These are phyloP conservation scores for Globisporangium rhizosaccharum DNA, from an alignment of 352 stramenopile genomes.

Conservation along the genomic window DNA sequence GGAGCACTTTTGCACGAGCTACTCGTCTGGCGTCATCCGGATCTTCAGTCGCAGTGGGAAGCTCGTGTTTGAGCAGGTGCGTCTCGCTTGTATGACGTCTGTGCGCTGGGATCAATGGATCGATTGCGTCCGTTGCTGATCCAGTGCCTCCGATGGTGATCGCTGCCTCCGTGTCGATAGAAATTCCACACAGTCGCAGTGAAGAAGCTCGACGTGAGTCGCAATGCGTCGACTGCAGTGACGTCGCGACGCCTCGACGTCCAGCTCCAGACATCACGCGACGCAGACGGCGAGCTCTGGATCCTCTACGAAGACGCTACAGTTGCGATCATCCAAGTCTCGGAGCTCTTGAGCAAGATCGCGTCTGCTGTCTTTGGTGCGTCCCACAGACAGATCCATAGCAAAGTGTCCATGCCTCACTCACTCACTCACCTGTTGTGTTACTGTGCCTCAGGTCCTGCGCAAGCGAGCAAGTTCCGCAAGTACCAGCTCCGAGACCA, in stretches of 20 bases:
- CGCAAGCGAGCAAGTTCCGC: slow-evolving; percentile 70
- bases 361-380: slow-evolving; percentile 47
- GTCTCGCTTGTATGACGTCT: neutral
- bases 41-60: slow-evolving; percentile 47
- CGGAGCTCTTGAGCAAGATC: slow-evolving; percentile 50
- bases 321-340: slow-evolving; percentile 70
- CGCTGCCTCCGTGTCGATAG: slow-evolving; percentile 21
- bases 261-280: slow-evolving; percentile 16
- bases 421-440: neutral
- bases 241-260: slow-evolving; percentile 24
- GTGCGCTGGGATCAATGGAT: too few species aligned
- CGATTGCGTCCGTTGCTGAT: neutral
- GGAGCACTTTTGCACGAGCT: slow-evolving; percentile 49
- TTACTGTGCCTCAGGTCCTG: slow-evolving; percentile 22
- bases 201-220: slow-evolving; percentile 49
- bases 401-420: neutral
- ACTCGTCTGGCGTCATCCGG: slow-evolving; percentile 53
- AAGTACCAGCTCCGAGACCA: slow-evolving; percentile 80
- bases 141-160: too few species aligned
- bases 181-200: slow-evolving; percentile 45
- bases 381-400: neutral
- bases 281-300: slow-evolving; percentile 59
- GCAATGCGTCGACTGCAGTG: slow-evolving; percentile 25
- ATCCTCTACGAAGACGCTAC: slow-evolving; percentile 73
- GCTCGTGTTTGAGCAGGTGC: slow-evolving; percentile 55